A percentile compares a stretch with the other conserved stretches of the same genome.
These are phyloP conservation scores for Brassica cretica DNA, from an alignment of 345 rosid species.

Conservation along the genomic window DNA sequence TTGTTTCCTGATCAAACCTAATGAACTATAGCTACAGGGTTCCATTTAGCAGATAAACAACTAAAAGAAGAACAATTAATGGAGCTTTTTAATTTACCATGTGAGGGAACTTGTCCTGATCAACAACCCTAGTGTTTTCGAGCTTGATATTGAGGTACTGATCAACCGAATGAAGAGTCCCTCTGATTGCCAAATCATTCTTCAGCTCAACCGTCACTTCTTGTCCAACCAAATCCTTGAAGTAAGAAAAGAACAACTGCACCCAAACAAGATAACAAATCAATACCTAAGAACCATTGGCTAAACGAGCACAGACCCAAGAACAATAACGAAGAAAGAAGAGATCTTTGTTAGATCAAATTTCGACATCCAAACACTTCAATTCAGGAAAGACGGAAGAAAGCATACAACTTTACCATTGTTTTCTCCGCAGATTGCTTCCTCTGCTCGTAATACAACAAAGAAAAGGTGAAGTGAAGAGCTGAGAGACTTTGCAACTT, in stretches of 20 bases:
- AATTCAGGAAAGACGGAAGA: background rate
- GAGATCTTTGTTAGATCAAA: slow-evolving; percentile 23
- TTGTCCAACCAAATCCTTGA: slow-evolving; percentile 98
- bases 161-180: slow-evolving; percentile 98
- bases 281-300: background rate
- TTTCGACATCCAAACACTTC: background rate
- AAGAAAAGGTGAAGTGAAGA: no score
- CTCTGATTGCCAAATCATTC: slow-evolving; percentile 97
- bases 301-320: background rate
- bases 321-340: slow-evolving; percentile 12
- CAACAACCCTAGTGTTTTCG: slow-evolving; percentile 98
- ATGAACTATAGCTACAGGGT: background rate
- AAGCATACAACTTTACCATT: slow-evolving; percentile 29
- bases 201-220: slow-evolving; percentile 99
- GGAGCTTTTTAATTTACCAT: slow-evolving; percentile 53
- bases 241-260: slow-evolving; percentile 99
- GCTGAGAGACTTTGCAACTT: no score
- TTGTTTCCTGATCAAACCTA: background rate
- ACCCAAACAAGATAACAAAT: background rate
- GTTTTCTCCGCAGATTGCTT: background rate
- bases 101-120: slow-evolving; percentile 99
- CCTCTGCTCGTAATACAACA: background rate
- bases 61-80: background rate
- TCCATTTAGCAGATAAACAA: background rate
- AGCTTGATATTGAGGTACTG: slow-evolving; percentile 99